Evolutionary conservation across 768 basidiomycete genomes (phyloP), one percentile per base, ranked within the genome.

Genomic region (Hygrocybe coccinea): DNA sequence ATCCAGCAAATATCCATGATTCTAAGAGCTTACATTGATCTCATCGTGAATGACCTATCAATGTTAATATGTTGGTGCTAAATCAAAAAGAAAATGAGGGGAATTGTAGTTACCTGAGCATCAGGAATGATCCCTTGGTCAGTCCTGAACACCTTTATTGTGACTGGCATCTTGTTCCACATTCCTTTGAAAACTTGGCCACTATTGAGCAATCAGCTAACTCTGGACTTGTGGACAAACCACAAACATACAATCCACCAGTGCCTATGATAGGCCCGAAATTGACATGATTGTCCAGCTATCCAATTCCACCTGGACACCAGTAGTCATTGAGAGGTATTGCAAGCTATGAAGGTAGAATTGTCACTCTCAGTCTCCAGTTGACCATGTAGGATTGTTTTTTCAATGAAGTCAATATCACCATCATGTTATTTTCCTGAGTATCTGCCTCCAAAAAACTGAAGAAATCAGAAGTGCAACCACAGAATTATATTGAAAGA

Each of bases 211-310:
- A 5, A 5, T 35, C 12, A 11, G 15, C 39, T 11, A 5, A 35
- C 29, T 29, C 17, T 11, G 11, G 9, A 36, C 41, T 5, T 15
- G 37, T 15, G 36, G 6, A 51, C 24, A 46, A 22, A 14, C 5
- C 14, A 45, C n/a, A 5, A 44, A 61, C 64, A 15, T 43, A 64
- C 65, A 69, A 69, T 24, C 63, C 67, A 6, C 68, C 68, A 15
- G 59, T 22, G 5, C 67, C 68, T 39, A 68, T 66, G 43, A 56
- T 45, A 6, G 51, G 54, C 5, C 62, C 63, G 43, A 62, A 52
- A 2, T 67, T 65, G 17, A 69, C 64, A 62, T 64, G 36, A 69
- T 62, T 4, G 60, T 60, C 67, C 67, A 69, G 17, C 55, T 54
- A 11, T 61, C 56, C 9, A 62, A 46, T 11, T 66, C 57, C 2